phyloP scores from a whole-genome alignment of 208 protist genomes.

The Trichomonas tenax region DNA sequence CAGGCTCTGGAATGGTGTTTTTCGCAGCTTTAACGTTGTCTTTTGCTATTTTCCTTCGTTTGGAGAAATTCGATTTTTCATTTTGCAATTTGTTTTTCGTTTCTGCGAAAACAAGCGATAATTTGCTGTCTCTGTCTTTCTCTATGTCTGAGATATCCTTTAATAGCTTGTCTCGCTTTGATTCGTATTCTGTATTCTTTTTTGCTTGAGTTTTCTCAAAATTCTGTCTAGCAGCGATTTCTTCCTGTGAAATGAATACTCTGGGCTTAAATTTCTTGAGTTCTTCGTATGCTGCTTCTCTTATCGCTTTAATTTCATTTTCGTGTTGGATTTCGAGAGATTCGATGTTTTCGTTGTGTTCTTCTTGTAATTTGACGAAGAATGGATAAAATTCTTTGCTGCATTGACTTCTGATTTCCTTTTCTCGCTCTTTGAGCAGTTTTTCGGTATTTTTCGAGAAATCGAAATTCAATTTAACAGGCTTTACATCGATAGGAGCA shows the following conservation, averaged over 20 bases:
- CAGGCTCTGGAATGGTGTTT: not conserved
- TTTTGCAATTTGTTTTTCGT: not conserved
- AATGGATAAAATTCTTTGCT: not conserved
- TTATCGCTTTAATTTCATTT: not conserved
- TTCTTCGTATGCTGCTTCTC: not conserved
- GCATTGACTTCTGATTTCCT: not conserved
- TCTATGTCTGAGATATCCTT: not conserved
- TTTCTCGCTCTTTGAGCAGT: not conserved
- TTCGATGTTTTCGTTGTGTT: not conserved
- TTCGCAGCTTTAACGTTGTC: not conserved
- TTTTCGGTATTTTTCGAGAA: constrained; percentile 1
- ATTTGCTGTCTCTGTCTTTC: not conserved
- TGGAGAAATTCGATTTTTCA: not conserved
- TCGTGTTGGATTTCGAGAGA: not conserved
- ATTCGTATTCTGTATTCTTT: not conserved
- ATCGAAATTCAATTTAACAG: not conserved
- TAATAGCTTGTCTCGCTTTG: not conserved
- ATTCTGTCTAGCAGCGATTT: not conserved
- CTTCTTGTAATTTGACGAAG: not conserved
- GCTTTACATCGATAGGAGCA: not conserved
- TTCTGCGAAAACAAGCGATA: not conserved
- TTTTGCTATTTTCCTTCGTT: not conserved
- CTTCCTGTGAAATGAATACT: not conserved
- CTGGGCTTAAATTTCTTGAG: not conserved
- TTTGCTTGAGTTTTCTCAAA: not conserved